These are phyloP conservation scores for Monosporozyma solicola DNA, from an alignment of 805 yeast genomes.

Conservation along the genomic window DNA sequence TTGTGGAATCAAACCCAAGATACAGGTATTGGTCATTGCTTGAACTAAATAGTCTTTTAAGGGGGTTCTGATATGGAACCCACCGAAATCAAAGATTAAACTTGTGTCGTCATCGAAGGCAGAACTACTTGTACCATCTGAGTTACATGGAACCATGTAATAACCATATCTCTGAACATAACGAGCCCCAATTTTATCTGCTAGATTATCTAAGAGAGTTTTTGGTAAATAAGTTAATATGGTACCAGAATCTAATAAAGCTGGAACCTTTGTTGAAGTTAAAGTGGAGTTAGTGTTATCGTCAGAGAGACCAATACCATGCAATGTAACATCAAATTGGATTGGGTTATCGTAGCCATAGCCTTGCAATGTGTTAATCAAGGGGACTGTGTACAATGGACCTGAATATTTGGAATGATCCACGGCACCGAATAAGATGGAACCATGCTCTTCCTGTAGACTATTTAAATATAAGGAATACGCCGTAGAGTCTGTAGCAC, in stretches of 20 bases:
- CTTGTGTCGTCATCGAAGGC: conserved; percentile 29
- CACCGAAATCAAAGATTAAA: conserved; percentile 51
- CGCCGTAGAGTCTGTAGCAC: conserved; percentile 36
- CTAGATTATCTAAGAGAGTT: conserved; percentile 30
- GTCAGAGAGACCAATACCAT: conserved; percentile 25
- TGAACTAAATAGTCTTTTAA: conserved; percentile 29
- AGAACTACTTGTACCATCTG: conserved; percentile 19
- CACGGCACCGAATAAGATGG: conserved; percentile 36
- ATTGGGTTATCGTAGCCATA: conserved; percentile 13
- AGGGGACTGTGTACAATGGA: conserved; percentile 28
- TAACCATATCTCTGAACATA: conserved; percentile 36
- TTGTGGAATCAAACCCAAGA: conserved; percentile 33
- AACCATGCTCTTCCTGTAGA: conserved; percentile 35
- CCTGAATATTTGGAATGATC: conserved; percentile 34
- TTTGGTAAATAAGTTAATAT: conserved; percentile 39
- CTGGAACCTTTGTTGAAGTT: conserved; percentile 26
- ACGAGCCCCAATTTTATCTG: conserved; percentile 34
- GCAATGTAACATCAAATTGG: conserved; percentile 29
- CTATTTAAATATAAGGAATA: conserved; percentile 42
- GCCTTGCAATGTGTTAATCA: conserved; percentile 15
- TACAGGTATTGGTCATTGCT: conserved; percentile 30
- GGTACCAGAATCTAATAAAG: conserved; percentile 40
- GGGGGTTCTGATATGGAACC: conserved; percentile 48
- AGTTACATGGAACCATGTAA: conserved; percentile 40
- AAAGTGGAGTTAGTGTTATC: conserved; percentile 16